Percentiles rank a stretch among this genome's conserved stretches.
Conservation (phyloP, 768 basidiomycete species). For the Kwoniella sp. region DNA sequence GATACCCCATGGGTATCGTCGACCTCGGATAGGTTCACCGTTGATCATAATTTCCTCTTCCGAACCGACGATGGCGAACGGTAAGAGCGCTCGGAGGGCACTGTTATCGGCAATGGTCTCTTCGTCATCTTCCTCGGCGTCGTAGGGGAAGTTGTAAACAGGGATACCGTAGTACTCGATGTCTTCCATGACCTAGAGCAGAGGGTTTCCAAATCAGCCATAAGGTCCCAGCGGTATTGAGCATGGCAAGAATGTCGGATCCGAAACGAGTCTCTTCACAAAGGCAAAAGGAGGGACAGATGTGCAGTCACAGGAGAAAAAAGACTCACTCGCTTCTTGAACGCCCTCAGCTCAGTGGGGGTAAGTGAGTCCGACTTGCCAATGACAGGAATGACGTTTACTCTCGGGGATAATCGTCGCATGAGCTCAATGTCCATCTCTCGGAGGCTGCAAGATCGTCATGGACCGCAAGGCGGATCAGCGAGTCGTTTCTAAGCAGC, state of each 20-base stretch:
- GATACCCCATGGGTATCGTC: conserved; percentile 98
- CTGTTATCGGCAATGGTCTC: conserved; percentile 97
- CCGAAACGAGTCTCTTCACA: too few species aligned
- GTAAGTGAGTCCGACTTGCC: conserved; percentile 97
- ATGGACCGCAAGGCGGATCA: neutral
- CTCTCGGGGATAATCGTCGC: conserved; percentile 94
- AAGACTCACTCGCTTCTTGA: conserved; percentile 79
- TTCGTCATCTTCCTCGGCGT: conserved; percentile 98
- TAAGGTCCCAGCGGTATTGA: too few species aligned
- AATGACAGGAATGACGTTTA: conserved; percentile 96
- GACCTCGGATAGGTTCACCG: conserved; percentile 84
- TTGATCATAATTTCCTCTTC: conserved; percentile 90
- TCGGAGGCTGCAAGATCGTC: conserved; percentile 61
- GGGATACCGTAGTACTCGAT: conserved; percentile 98
- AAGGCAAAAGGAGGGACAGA: too few species aligned
- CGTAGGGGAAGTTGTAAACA: conserved; percentile 99
- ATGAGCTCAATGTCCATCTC: conserved; percentile 99
- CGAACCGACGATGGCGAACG: conserved; percentile 95
- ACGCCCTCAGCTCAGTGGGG: conserved; percentile 84
- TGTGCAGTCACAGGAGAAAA: too few species aligned
- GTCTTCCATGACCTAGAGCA: conserved; percentile 90
- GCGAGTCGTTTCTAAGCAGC: neutral
- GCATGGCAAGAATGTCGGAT: too few species aligned
- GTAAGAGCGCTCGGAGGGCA: conserved; percentile 87
- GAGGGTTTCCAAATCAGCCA: neutral